Base-by-base conservation (phyloP, 2,329 filamentous ascomycete species). In the Neodidymelliopsis sp. region DNA sequence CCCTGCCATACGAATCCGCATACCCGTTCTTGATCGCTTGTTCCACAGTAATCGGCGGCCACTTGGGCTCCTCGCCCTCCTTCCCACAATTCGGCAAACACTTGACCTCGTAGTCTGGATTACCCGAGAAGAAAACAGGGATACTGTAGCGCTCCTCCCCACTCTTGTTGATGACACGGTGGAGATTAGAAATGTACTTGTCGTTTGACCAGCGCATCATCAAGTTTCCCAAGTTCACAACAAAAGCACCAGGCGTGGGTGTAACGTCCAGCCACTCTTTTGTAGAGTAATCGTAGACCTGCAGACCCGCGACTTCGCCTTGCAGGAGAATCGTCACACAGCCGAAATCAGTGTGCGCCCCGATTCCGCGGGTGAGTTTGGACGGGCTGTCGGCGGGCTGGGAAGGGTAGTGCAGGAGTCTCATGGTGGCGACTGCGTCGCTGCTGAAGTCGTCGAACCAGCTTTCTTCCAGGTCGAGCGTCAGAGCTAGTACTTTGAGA, bases 191-290 rank as follows among this genome's bases (percentile, higher is more conserved):
- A n/a, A 71, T 73, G 49, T 75, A 77, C 36, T 60, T 65, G 46
- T 76, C 73, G 44, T 76, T 76, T 2, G 68, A 64, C 75, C 73
- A 75, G 16, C 70, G 65, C 72, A 73, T 73, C 60, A 77, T 75
- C 16, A 76, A 54, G 37, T 77, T 70, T 0, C 90, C 90, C 56
- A 94, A 89, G n/a, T 90, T 90, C 1, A 95, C 89, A 3, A 95
- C 90, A 9, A 94, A 81, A 31, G 90, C 93, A 3, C 87, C 87
- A 11, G 80, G 77, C n/a, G 90, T 79, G 0, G 90, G 90, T 53
- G 86, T 83, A 61, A 87, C 90, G 70, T 92, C 89, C 62, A 94
- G 85, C 90, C 90, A 95, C 50, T 83, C 74, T 13, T 90, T 89
- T 12, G 74, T 72, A 43, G 85, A 79, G 39, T 65, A 53, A 72